Evolutionary conservation across 805 yeast species (phyloP), one percentile per base, ranked within the genome.

Genomic region (Saccharomycopsis capsularis): DNA sequence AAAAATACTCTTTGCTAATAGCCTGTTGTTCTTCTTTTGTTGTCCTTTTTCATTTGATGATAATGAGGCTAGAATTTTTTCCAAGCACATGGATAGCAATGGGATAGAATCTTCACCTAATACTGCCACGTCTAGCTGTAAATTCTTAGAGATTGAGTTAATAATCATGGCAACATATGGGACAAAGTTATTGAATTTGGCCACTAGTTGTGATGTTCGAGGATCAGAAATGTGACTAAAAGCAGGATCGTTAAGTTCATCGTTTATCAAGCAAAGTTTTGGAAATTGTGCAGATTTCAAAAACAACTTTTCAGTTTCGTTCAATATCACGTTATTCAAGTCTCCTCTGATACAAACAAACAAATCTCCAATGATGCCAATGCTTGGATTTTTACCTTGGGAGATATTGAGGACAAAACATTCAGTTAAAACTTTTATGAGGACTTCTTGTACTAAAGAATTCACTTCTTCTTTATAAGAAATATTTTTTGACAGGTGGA

Each of bases 221-320:
- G 30, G 15, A 4, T 30, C 38, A 23, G 13, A 7, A 24, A 27
- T 25, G 9, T 3, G 15, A 9, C 4, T 13, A 22, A n/a, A 15
- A 3, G 13, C 27, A 21, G 18, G 25, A 36, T 3, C 19, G 7
- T 16, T 24, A 16, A 39, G 29, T 11, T 27, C 43, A 19, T 40
- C 38, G 3, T 29, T 36, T 1, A 51, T 22, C 16, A 52, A 42
- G 15, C 29, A 25, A 9, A 52, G n/a, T 42, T 44, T 55, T 2
- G 77, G 77, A 54, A 73, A 73, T 1, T 53, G 58, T 5, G 66
- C 68, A 1, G 73, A 68, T 15, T 68, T 65, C 42, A 73, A 56
- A 53, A 71, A 73, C 4, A 68, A 53, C n/a, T 62, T 62, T 48
- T 72, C 76, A 51, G 71, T 63, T 37, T 66, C 60, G 38, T 63